Base-by-base conservation (phyloP, 441 rosid genomes). In the Erodium trifolium region DNA sequence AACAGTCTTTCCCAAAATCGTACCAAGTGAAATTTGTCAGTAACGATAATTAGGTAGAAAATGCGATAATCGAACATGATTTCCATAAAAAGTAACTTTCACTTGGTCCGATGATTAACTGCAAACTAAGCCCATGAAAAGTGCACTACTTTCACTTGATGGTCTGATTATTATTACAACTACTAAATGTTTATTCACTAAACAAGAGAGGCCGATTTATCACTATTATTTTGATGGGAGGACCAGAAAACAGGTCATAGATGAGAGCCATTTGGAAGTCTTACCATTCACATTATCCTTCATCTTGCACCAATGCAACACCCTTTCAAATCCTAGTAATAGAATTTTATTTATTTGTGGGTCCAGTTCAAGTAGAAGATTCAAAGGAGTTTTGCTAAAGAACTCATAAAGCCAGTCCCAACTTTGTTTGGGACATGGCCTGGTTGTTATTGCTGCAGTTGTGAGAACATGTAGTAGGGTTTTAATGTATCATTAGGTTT, bases 1-100 rank as follows among this genome's bases (percentile, higher is more conserved):
- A 51, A 83, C 75, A 39, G 82, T 86, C 95, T 90, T 18, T 37
- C 51, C 68, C 51, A 49, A 65, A 13, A 67, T 62, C 31, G 0
- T 55, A 8, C 63, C 18, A 66, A 59, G 49, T 70, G 5, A 77
- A 59, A 13, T 51, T 9, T 51, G 59, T 51, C 59, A 51, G 18
- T 51, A 13, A 51, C 5, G 11, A 51, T 51, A 51, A n/a, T 51
- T 14, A 51, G 18, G 59, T 51, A 2, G 16, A 51, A n/a, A 9
- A 16, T 51, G 16, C n/a, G 13, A 14, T 51, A 51, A 51, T 51
- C 17, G 2, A 51, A 51, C 18, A 51, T 51, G 6, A 14, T 51
- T 51, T 51, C 17, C 18, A 13, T 51, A 51, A 51, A 51, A 51
- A 51, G 17, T 51, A 13, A 51, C 59, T 14, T 12, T 3, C 17